A percentile compares a stretch with the other conserved stretches of the same genome.
Evolutionary conservation across 371 early-diverging fungal species (phyloP).

Genomic region (Lichtheimia ramosa): DNA sequence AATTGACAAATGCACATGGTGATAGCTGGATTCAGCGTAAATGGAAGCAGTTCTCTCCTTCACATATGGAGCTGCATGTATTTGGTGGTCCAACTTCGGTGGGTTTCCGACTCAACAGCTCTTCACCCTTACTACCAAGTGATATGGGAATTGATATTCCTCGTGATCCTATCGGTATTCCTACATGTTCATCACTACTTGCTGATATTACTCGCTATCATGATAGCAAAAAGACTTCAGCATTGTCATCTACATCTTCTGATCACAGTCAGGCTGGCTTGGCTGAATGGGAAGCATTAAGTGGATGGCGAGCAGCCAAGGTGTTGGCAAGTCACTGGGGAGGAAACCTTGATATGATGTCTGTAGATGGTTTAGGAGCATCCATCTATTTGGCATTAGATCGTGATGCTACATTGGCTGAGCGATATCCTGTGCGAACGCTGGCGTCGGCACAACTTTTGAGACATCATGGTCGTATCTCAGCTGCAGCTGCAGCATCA

Average conservation of each 20-base stretch:
- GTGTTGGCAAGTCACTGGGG: slow-evolving; percentile 70
- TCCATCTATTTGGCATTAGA: slow-evolving; percentile 74
- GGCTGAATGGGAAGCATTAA: slow-evolving; percentile 24
- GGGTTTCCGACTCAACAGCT: slow-evolving; percentile 30
- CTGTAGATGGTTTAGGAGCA: slow-evolving; percentile 76
- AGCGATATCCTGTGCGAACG: slow-evolving; percentile 48
- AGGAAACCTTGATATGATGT: slow-evolving; percentile 70
- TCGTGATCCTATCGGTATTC: slow-evolving; percentile 37
- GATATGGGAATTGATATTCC: slow-evolving; percentile 22
- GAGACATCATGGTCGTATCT: slow-evolving; percentile 33
- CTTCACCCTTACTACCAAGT: slow-evolving; percentile 26
- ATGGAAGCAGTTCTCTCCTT: not conserved
- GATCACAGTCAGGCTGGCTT: not conserved
- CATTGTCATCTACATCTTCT: not conserved
- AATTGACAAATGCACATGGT: slow-evolving; percentile 14
- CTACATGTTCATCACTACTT: slow-evolving; percentile 51
- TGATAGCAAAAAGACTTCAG: slow-evolving; percentile 18
- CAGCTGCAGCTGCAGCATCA: slow-evolving; percentile 22
- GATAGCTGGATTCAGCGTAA: not conserved
- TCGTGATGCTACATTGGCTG: slow-evolving; percentile 52
- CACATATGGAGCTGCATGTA: slow-evolving; percentile 16
- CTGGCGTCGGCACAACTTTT: slow-evolving; percentile 28
- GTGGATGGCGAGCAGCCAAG: slow-evolving; percentile 37
- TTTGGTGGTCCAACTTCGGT: slow-evolving; percentile 43
- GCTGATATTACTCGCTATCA: too few relatives aligned